Percentiles rank a stretch among this genome's conserved stretches.
Evolutionary conservation across 148 eudicot species (phyloP).

Genomic region (Nepenthes mirabilis): DNA sequence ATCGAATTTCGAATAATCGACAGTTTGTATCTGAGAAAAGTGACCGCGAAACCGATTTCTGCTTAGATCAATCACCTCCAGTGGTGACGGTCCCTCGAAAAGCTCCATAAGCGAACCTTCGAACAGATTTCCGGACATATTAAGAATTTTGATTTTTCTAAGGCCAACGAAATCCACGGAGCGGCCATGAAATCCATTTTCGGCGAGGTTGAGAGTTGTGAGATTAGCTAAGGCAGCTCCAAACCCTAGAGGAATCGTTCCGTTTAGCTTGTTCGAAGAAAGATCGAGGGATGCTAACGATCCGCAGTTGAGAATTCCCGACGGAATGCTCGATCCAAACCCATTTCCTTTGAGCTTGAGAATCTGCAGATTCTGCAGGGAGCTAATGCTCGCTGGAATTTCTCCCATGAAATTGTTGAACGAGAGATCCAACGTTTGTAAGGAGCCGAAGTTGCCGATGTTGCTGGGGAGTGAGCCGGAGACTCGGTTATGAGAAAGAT

Average conservation of each 20-base stretch:
- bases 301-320: conserved; percentile 25
- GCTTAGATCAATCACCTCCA: conserved; percentile 53
- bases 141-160: conserved; percentile 14
- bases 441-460: conserved; percentile 39
- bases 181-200: conserved; percentile 28
- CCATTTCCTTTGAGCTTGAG: conserved; percentile 26
- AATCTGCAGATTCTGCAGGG: conserved; percentile 23
- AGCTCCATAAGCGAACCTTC: conserved; percentile 40
- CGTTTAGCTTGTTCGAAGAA: conserved; percentile 33
- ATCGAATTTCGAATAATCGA: conserved; percentile 21
- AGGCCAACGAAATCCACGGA: conserved; percentile 32
- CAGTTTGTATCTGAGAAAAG: conserved; percentile 30
- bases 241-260: conserved; percentile 40
- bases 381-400: conserved; percentile 34
- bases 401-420: conserved; percentile 29
- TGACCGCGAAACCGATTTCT: conserved; percentile 50
- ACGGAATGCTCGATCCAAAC: conserved; percentile 32
- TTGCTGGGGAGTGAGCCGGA: conserved; percentile 37
- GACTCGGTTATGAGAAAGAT: conserved; percentile 35
- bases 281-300: conserved; percentile 33
- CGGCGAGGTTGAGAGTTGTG: conserved; percentile 33
- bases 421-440: conserved; percentile 43
- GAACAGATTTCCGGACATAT: conserved; percentile 40
- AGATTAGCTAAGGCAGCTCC: conserved; percentile 34
- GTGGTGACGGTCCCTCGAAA: conserved; percentile 21